A percentile compares a stretch with the other conserved stretches of the same genome.
Evolutionary conservation across 1,284 basidiomycete genomes (phyloP).

Genomic region (Serendipita sp.): DNA sequence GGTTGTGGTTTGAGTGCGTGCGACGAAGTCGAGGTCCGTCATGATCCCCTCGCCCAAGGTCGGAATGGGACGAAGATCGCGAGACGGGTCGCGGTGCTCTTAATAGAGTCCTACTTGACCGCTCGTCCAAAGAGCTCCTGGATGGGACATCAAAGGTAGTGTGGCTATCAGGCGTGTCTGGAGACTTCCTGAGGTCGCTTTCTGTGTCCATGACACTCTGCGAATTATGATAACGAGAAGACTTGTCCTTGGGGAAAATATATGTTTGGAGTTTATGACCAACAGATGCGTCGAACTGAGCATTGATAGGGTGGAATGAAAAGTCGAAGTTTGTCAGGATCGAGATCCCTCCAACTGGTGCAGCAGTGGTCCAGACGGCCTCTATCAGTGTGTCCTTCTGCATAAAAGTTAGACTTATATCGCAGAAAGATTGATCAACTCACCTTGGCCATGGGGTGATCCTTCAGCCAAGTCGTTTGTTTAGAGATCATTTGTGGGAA

Average conservation of each 20-base stretch:
- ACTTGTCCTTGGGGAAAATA: constrained; percentile 51
- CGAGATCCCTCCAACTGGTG: constrained; percentile 86
- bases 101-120: neutral
- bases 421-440: constrained; percentile 16
- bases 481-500: constrained; percentile 86
- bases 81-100: neutral
- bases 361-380: constrained; percentile 67
- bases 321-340: constrained; percentile 80
- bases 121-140: constrained; percentile 12
- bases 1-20: constrained; percentile 14
- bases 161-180: constrained; percentile 14
- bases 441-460: constrained; percentile 56
- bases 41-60: constrained; percentile 19
- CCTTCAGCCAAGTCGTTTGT: constrained; percentile 43
- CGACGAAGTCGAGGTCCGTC: constrained; percentile 21
- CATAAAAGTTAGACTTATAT: constrained; percentile 10
- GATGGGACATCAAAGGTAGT: constrained; percentile 17
- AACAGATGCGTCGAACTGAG: constrained; percentile 75
- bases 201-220: constrained; percentile 18
- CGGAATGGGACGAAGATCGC: constrained; percentile 3
- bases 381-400: constrained; percentile 53
- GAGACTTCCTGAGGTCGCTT: constrained; percentile 9
- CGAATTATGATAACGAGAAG: constrained; percentile 31
- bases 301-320: constrained; percentile 72
- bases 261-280: constrained; percentile 83